phyloP scores from a whole-genome alignment of 2,329 filamentous ascomycete species.

The Colletotrichum tropicicola region DNA sequence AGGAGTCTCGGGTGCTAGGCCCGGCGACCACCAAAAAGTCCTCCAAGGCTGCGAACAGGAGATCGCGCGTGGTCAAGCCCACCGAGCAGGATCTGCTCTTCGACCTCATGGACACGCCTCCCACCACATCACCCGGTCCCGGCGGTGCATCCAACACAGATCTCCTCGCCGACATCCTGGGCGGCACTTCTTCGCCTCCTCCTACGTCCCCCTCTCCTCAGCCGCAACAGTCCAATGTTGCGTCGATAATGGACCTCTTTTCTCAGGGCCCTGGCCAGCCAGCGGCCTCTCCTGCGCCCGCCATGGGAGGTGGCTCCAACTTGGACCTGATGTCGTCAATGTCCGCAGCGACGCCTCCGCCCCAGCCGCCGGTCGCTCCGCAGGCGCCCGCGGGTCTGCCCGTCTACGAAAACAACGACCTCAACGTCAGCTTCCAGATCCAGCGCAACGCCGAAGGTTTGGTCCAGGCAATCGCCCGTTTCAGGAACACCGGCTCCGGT shows the following conservation, averaged over 20 bases:
- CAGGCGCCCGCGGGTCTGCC: slow-evolving; percentile 65
- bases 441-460: slow-evolving; percentile 83
- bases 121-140: slow-evolving; percentile 56
- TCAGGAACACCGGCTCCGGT: slow-evolving; percentile 79
- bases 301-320: slow-evolving; percentile 42
- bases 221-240: slow-evolving; percentile 64
- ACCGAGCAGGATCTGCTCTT: slow-evolving; percentile 91
- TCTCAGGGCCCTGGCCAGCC: slow-evolving; percentile 40
- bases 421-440: slow-evolving; percentile 82
- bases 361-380: slow-evolving; percentile 41
- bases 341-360: slow-evolving; percentile 47
- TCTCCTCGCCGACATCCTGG: slow-evolving; percentile 90
- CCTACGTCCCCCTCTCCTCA: slow-evolving; percentile 55
- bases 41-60: slow-evolving; percentile 76
- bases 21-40: slow-evolving; percentile 72
- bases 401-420: slow-evolving; percentile 87
- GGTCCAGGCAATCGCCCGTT: slow-evolving; percentile 84
- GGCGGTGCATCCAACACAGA: slow-evolving; percentile 78
- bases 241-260: slow-evolving; percentile 93
- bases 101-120: slow-evolving; percentile 86
- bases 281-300: slow-evolving; percentile 42
- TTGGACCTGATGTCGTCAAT: slow-evolving; percentile 59
- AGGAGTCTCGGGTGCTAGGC: slow-evolving; percentile 90
- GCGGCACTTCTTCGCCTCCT: slow-evolving; percentile 68
- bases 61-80: slow-evolving; percentile 80